Conservation (phyloP, 352 stramenopile genomes). For the Phytophthora fragariaefolia region DNA sequence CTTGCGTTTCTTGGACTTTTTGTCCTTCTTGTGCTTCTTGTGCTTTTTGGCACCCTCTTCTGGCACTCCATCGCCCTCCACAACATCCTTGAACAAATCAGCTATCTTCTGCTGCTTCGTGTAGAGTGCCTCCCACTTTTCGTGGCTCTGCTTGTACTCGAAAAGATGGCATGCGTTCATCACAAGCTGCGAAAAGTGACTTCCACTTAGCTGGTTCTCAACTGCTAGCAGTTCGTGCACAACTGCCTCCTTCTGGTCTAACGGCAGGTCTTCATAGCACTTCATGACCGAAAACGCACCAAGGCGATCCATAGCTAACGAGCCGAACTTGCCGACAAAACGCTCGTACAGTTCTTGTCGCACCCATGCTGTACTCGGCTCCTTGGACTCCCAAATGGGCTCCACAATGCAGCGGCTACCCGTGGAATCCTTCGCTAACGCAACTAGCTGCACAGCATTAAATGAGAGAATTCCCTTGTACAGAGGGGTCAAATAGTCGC, state of each 20-base stretch:
- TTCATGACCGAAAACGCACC: constrained; percentile 87
- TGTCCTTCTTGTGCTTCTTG: constrained; percentile 48
- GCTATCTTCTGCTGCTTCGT: constrained; percentile 85
- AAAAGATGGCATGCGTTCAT: constrained; percentile 83
- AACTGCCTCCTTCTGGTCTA: constrained; percentile 73
- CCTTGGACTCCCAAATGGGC: constrained; percentile 78
- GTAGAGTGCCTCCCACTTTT: constrained; percentile 80
- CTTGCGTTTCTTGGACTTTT: constrained; percentile 63
- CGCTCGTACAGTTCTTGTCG: constrained; percentile 68
- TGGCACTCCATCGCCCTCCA: constrained; percentile 40
- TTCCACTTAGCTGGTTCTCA: constrained; percentile 75
- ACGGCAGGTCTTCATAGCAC: constrained; percentile 69
- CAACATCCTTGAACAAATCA: constrained; percentile 80
- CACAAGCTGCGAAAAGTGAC: constrained; percentile 84
- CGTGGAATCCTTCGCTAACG: constrained; percentile 80
- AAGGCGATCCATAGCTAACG: constrained; percentile 75
- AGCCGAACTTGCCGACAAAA: constrained; percentile 74
- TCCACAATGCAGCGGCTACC: constrained; percentile 81
- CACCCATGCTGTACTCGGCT: constrained; percentile 62
- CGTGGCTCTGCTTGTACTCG: constrained; percentile 80
- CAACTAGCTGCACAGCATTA: constrained; percentile 72
- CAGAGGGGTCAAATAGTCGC: constrained; percentile 52
- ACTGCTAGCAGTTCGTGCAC: constrained; percentile 73
- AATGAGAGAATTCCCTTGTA: constrained; percentile 71
- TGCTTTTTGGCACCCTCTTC: constrained; percentile 17